These are phyloP conservation scores for Fraxinus angustifolia DNA, from an alignment of 305 asterid species.

Conservation along the genomic window DNA sequence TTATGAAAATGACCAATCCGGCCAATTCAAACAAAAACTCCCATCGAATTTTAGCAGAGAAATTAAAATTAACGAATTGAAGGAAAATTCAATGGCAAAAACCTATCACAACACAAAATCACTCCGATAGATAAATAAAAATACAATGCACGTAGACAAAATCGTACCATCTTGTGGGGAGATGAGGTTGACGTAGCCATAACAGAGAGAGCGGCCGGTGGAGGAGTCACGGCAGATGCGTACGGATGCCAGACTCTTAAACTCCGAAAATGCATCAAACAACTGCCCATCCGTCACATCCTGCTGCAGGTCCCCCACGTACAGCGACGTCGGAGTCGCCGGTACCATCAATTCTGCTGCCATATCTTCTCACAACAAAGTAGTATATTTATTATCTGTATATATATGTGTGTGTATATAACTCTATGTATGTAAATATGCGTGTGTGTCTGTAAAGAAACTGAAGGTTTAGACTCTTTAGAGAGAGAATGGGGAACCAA, in stretches of 20 bases:
- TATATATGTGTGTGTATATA: neutral
- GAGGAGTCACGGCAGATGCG: constrained; percentile 75
- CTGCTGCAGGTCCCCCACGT: constrained; percentile 74
- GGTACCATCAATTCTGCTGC: constrained; percentile 40
- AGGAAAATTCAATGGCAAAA: neutral
- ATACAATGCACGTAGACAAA: constrained; percentile 10
- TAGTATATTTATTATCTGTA: neutral
- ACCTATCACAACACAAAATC: constrained; percentile 15
- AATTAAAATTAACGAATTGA: constrained; percentile 16
- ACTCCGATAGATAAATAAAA: neutral
- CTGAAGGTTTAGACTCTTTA: neutral
- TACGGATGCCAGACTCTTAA: constrained; percentile 52
- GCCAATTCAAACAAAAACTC: neutral
- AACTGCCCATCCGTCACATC: constrained; percentile 59
- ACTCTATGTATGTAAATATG: neutral
- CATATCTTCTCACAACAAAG: constrained; percentile 29
- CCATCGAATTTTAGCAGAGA: constrained; percentile 14
- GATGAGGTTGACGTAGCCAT: constrained; percentile 75
- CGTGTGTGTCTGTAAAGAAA: neutral
- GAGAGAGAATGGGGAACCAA: neutral
- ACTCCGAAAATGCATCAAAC: constrained; percentile 63
- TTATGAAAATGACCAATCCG: constrained; percentile 4
- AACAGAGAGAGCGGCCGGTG: constrained; percentile 72
- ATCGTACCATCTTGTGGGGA: constrained; percentile 65
- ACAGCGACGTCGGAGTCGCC: constrained; percentile 57